Evolutionary conservation across 352 stramenopile genomes (phyloP).

Genomic region (Thalassiosira sp.): DNA sequence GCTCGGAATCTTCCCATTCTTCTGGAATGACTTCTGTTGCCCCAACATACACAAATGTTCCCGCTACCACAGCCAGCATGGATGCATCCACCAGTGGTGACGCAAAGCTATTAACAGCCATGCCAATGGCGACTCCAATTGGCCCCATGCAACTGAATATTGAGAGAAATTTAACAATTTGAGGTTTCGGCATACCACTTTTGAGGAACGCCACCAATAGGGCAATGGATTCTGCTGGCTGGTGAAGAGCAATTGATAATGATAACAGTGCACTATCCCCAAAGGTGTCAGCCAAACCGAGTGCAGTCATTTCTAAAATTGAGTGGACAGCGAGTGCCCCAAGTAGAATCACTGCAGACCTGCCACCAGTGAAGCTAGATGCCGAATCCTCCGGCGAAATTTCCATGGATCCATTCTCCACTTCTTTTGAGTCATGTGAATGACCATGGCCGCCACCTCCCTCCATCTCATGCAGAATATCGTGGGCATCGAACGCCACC

Average conservation of each 20-base stretch:
- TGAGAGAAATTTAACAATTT: conserved; percentile 83
- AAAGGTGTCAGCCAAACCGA: conserved; percentile 84
- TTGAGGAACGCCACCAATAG: conserved; percentile 88
- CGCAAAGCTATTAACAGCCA: conserved; percentile 84
- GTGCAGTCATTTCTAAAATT: conserved; percentile 87
- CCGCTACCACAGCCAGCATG: conserved; percentile 85
- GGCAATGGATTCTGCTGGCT: conserved; percentile 87
- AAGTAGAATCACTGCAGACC: conserved; percentile 85
- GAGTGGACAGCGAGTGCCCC: conserved; percentile 85
- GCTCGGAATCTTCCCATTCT: conserved; percentile 80
- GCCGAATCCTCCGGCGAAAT: conserved; percentile 23
- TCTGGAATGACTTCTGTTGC: conserved; percentile 86
- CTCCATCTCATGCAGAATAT: conserved; percentile 83
- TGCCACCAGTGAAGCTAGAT: conserved; percentile 36
- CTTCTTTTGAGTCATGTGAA: conserved; percentile 32
- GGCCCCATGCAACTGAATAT: conserved; percentile 86
- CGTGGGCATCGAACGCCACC: conserved; percentile 85
- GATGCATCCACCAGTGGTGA: conserved; percentile 82
- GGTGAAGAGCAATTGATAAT: conserved; percentile 86
- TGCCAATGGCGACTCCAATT: conserved; percentile 80
- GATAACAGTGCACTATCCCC: conserved; percentile 83
- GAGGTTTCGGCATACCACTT: conserved; percentile 81
- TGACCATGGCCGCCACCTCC: conserved; percentile 24
- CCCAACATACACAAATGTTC: conserved; percentile 90
- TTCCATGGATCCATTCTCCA: conserved; percentile 22